phyloP scores from a whole-genome alignment of 495 filamentous ascomycete species.

The Glutinoglossum americanum region DNA sequence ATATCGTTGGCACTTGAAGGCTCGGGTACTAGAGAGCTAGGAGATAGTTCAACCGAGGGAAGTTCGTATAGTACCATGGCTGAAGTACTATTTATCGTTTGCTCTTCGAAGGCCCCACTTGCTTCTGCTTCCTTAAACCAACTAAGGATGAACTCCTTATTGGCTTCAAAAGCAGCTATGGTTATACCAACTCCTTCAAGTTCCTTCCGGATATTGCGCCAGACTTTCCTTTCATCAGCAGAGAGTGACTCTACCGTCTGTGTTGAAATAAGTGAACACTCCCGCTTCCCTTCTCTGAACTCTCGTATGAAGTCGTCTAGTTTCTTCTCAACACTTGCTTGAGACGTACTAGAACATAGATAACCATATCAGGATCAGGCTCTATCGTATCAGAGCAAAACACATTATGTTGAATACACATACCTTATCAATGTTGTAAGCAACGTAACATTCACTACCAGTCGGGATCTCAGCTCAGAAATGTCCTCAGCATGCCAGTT shows the following conservation, averaged over 20 bases:
- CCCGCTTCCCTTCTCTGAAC: conserved; percentile 16
- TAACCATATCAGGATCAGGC: too few species aligned
- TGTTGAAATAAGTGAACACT: conserved; percentile 14
- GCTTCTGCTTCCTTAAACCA: conserved; percentile 12
- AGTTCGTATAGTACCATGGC: too few species aligned
- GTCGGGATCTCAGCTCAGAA: conserved; percentile 13
- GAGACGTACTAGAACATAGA: background rate
- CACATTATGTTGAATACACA: conserved; percentile 6
- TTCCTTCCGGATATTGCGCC: conserved; percentile 17
- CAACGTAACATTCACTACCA: conserved; percentile 14
- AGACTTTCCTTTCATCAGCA: conserved; percentile 12
- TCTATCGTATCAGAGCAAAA: background rate
- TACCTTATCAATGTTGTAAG: conserved; percentile 15
- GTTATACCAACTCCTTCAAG: conserved; percentile 20
- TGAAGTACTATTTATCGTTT: background rate
- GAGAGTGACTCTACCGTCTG: conserved; percentile 16
- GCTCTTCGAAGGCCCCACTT: conserved; percentile 13
- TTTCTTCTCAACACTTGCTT: conserved; percentile 13
- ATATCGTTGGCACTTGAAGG: too few species aligned
- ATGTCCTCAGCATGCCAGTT: conserved; percentile 15
- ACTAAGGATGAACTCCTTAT: conserved; percentile 14
- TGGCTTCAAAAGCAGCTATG: conserved; percentile 14
- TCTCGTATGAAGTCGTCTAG: conserved; percentile 19
- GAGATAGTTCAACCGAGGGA: too few species aligned
- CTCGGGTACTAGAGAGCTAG: too few species aligned